Base-by-base conservation (phyloP, 768 basidiomycete genomes). In the Coprinopsis strossmayeri region DNA sequence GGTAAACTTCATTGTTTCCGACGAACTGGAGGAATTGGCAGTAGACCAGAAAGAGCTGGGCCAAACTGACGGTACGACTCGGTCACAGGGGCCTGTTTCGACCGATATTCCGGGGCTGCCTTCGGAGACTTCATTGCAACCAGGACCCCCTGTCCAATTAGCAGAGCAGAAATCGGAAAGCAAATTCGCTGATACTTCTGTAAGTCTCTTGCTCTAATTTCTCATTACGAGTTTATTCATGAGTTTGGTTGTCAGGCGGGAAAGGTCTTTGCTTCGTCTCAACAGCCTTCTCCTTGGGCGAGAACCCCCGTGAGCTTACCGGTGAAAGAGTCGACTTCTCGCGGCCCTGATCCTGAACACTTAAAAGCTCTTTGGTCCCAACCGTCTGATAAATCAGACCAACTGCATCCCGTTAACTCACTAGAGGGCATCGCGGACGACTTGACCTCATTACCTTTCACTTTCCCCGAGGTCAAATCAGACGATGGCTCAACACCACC, bases 321-420 rank as follows among this genome's bases (percentile, higher is more conserved):
- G 9, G 60, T 77, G 42, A 89, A 88, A 61, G 87, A 90, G 28
- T 78, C 81, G 7, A 73, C 84, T 13, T 76, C 78, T 34, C 74
- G 85, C 45, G 74, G 72, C 32, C 84, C 87, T 4, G 87, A 89
- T 61, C 84, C 85, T n/a, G 88, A 90, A 58, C 87, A 87, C 54
- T 69, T 92, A 45, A 91, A 86, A 64, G 82, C 85, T 20, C 78
- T 91, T 5, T 91, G 90, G 87, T 87, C 86, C 17, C 83, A 88
- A 57, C 76, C 83, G 3, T 76, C 88, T 3, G 80, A 81, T 61
- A 84, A 85, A 62, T 71, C 81, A n/a, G 78, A 74, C 45, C 40
- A 42, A 27, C 63, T 76, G 27, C 78, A 82, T 50, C 70, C 78
- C 7, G 74, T 85, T 20, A 94, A 93, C 62, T 92, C 90, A 1